Base-by-base conservation (phyloP, 352 stramenopile genomes). In the Nothophytophthora sp. region DNA sequence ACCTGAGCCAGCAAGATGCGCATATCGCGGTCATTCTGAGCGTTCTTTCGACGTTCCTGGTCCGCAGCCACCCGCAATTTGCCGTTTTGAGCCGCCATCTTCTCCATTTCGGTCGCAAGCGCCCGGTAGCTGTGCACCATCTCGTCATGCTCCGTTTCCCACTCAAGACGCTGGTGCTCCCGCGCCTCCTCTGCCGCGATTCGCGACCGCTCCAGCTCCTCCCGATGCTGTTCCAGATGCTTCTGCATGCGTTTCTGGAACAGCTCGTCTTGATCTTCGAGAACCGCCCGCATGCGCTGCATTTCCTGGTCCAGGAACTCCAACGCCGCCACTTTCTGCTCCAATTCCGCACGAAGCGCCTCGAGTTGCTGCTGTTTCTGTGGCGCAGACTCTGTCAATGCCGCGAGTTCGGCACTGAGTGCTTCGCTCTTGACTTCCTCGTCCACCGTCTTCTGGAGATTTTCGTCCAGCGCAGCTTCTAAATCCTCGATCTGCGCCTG, bases 271-370 rank as follows among this genome's bases (percentile, higher is more conserved):
- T 90, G 80, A 11, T 87, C 76, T 36, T 67, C 59, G 1, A 88
- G 64, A 13, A 60, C 60, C 0, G 50, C 60, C 12, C 75, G 73
- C 73, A 90, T 76, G 0, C 70, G 67, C 22, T 85, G 73, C 77
- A 90, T 88, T 34, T 90, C 80, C 9, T 70, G 72, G 29, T 88
- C 80, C 6, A 90, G 73, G 19, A 88, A 70, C 34, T 87, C 77
- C 10, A 90, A 54, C 5, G 77, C 80, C 8, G 60, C 62, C 11
- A 76, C 62, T 36, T 88, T 88, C 13, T 76, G 62, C 28, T 66
- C 63, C 6, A 90, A 15, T 32, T 82, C 50, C 20, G 22, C 20
- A 2, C 40, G 45, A 46, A 70, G 50, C 0, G 28, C 43, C 2
- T 10, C 25, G 0, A 71, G 6, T 1, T 62, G n/a, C 1, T 60